Evolutionary conservation across 2,329 filamentous ascomycete species (phyloP).

Genomic region (Dothistroma pini): DNA sequence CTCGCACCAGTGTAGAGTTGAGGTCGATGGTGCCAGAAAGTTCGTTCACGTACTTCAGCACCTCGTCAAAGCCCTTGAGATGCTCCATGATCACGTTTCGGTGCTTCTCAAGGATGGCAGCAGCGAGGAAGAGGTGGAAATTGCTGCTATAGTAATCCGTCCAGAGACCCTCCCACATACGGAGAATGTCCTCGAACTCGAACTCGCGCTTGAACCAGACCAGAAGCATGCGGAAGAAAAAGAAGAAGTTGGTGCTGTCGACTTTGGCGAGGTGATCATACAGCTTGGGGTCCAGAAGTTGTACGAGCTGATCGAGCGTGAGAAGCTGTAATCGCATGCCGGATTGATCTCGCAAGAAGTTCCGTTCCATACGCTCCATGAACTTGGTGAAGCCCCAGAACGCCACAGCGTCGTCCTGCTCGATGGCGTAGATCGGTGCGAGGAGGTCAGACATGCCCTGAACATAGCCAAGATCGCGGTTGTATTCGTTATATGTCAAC

Average conservation of each 20-base stretch:
- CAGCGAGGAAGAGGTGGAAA: conserved; percentile 90
- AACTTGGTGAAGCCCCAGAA: conserved; percentile 97
- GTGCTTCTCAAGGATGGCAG: conserved; percentile 94
- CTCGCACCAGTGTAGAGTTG: conserved; percentile 76
- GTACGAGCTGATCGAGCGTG: conserved; percentile 89
- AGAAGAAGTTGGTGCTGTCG: conserved; percentile 98
- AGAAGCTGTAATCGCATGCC: conserved; percentile 92
- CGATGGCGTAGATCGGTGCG: conserved; percentile 91
- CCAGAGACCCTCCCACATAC: conserved; percentile 91
- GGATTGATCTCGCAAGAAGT: conserved; percentile 91
- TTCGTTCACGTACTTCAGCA: conserved; percentile 98
- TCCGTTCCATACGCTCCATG: conserved; percentile 97
- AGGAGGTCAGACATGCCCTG: conserved; percentile 98
- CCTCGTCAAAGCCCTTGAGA: conserved; percentile 90
- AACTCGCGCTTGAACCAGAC: conserved; percentile 99
- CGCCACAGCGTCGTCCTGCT: conserved; percentile 94
- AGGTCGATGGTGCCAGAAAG: conserved; percentile 91
- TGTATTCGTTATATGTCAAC: conserved; percentile 97
- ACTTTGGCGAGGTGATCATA: conserved; percentile 85
- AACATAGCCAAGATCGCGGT: conserved; percentile 90
- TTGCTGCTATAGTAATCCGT: conserved; percentile 85
- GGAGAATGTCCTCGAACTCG: conserved; percentile 77
- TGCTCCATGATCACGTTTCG: conserved; percentile 95
- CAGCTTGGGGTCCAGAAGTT: conserved; percentile 92
- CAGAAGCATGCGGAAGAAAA: conserved; percentile 98